Evolutionary conservation across 768 basidiomycete genomes (phyloP).

Genomic region (Floccularia luteovirens): DNA sequence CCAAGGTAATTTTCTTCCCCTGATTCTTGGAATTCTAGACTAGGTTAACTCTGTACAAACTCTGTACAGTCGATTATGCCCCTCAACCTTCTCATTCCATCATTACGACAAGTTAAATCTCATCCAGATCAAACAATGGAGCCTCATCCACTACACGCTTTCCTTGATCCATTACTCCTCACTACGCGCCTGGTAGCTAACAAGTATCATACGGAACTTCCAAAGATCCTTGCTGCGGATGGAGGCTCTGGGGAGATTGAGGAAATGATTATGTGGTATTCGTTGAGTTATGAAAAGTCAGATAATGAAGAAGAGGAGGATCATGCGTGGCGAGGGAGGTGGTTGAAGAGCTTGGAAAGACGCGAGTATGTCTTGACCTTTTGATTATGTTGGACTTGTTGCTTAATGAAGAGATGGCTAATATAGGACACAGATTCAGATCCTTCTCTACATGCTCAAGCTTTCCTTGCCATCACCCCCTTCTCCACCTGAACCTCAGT

Average conservation of each 20-base stretch:
- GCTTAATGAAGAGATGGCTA: background rate
- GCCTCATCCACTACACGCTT: conserved; percentile 48
- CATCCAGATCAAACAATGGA: conserved; percentile 19
- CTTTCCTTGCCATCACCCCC: conserved; percentile 50
- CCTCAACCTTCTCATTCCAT: conserved; percentile 45
- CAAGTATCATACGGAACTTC: conserved; percentile 63
- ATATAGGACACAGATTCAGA: conserved; percentile 65
- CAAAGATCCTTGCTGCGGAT: conserved; percentile 47
- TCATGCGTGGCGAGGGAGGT: conserved; percentile 43
- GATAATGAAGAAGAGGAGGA: conserved; percentile 30
- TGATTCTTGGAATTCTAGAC: conserved; percentile 1
- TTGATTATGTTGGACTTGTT: background rate
- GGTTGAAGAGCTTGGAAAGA: conserved; percentile 61
- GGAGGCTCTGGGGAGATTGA: conserved; percentile 59
- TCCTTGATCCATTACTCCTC: conserved; percentile 57
- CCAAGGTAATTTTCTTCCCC: conserved; percentile 48
- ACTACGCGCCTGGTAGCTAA: conserved; percentile 42
- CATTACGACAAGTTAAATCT: conserved; percentile 41
- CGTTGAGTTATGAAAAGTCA: conserved; percentile 52
- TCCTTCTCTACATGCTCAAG: conserved; percentile 60
- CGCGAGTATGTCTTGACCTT: conserved; percentile 42
- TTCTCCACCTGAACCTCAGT: conserved; percentile 10
- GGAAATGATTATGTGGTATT: conserved; percentile 75
- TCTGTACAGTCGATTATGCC: conserved; percentile 62
- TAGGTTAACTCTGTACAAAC: background rate